These are phyloP conservation scores for Candida endomychidarum DNA, from an alignment of 805 yeast species.

Conservation along the genomic window DNA sequence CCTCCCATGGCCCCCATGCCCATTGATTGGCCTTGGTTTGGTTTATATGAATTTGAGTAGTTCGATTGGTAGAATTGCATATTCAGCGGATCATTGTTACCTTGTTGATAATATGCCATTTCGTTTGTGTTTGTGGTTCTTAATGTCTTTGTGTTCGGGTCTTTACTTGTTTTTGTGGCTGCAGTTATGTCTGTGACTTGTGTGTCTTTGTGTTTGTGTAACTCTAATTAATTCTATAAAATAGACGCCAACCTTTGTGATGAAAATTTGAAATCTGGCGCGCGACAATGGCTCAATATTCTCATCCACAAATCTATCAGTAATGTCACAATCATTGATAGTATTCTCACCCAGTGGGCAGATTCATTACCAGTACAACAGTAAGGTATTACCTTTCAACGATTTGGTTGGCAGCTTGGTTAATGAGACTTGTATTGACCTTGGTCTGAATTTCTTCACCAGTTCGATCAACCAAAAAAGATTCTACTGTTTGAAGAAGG, in stretches of 20 bases:
- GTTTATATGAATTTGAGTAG: slow-evolving; percentile 20
- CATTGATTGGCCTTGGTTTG: slow-evolving; percentile 1
- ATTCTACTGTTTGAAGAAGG: slow-evolving; percentile 31
- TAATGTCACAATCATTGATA: slow-evolving; percentile 40
- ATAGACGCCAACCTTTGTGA: neutral
- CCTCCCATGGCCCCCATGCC: slow-evolving; percentile 7
- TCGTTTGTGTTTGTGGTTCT: neutral
- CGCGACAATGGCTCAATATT: too few relatives aligned
- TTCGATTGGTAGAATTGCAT: slow-evolving; percentile 45
- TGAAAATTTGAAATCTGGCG: neutral
- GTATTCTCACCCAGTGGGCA: slow-evolving; percentile 37
- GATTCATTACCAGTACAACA: slow-evolving; percentile 37
- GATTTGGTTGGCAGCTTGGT: slow-evolving; percentile 36
- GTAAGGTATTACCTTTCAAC: slow-evolving; percentile 38
- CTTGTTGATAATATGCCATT: slow-evolving; percentile 42
- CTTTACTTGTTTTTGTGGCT: too few relatives aligned
- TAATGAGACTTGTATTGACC: slow-evolving; percentile 31
- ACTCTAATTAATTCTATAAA: neutral
- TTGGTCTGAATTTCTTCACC: slow-evolving; percentile 36
- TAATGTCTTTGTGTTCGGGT: neutral
- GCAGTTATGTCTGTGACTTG: too few relatives aligned
- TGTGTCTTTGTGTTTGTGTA: too few relatives aligned
- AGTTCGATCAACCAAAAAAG: slow-evolving; percentile 30
- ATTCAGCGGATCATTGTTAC: slow-evolving; percentile 27
- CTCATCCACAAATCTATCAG: too few relatives aligned